Base-by-base conservation (phyloP, 1,284 basidiomycete genomes). In the Cryptococcus sp. region DNA sequence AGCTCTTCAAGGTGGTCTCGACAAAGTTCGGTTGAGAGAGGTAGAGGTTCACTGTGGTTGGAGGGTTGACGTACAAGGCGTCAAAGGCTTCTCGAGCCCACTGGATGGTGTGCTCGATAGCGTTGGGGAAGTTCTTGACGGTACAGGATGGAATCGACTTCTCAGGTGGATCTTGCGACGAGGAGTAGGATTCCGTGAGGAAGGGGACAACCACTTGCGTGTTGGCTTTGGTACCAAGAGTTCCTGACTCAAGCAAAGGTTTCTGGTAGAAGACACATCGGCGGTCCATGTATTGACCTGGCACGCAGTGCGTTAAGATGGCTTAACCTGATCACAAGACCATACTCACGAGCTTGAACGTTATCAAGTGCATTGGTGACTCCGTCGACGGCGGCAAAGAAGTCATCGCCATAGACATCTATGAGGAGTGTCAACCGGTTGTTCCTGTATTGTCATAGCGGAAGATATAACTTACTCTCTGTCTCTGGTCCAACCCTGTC, bases 351-450 rank as follows among this genome's bases (percentile, higher is more conserved):
- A 62, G 96, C 94, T 81, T 89, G 85, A 58, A 99, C 88, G 65
- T 99, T 99, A 81, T 99, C 96, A 60, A 99, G 81, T n/a, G 97
- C 96, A 76, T 99, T 99, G n/a, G 96, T 99, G 5, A 99, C 93
- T 60, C 92, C 92, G 68, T 98, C 91, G 43, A 99, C 85, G 54
- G 82, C 81, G 43, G 83, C 85, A 73, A 98, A 99, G 83, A 99
- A 98, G 25, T 84, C 84, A 65, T 95, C 89, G 53, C 89, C 88
- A 70, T 97, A 99, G 47, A 93, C 81, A 69, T 89, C 93, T 94
- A 70, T 11, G 17, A 35, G 13, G 30, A 8, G 30, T 35, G 30
- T 35, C 30, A 35, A 2, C 13, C 30, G 13, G 3, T 35, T 35
- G 30, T 10, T 35, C 8, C 30, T 35, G 30, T 10, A 2, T 35